Evolutionary conservation across 371 early-diverging fungal species (phyloP), one percentile per base, ranked within the genome.

Genomic region (Actinomortierella wolfii): DNA sequence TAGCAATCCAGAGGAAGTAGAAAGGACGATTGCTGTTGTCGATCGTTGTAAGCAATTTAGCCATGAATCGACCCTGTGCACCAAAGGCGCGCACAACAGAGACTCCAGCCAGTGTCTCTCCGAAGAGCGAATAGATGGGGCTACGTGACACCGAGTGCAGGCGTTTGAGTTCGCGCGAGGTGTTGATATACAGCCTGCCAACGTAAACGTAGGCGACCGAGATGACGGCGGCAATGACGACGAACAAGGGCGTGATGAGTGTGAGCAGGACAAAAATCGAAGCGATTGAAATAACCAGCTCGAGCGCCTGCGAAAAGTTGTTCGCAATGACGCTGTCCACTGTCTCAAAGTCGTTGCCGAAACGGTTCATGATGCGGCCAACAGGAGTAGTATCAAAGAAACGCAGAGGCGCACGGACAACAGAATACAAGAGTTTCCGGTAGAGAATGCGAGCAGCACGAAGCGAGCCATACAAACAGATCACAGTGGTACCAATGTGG

Each of bases 321-420:
- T 44, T 61, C 28, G 77, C 68, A 54, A 78, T 69, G 21, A 68
- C 62, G n/a, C 81, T 86, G 64, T 94, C 95, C 14, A 94, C 67
- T 13, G 83, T 76, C 57, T 86, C 87, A 59, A 91, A 82, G 64
- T 94, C 94, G 57, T 90, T 88, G 26, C 89, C 87, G 66, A 97
- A 97, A 34, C 97, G 80, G 75, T 93, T 94, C 75, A 97, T 77
- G 51, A 97, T 88, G 45, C 94, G 87, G 17, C 97, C 97, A 9
- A 94, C 76, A 4, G 97, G 96, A n/a, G 95, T 97, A 18, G 83
- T 87, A 53, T 97, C 95, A 71, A 95, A 94, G 80, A 96, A 95
- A 14, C 89, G 81, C 23, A 94, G 75, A 20, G 85, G 86, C 0
- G 92, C 90, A 47, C 81, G 86, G 15, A 92, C 80, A 0, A 92